Evolutionary conservation across 305 asterid species (phyloP), one percentile per base, ranked within the genome.

Genomic region (Rubia tinctorum): DNA sequence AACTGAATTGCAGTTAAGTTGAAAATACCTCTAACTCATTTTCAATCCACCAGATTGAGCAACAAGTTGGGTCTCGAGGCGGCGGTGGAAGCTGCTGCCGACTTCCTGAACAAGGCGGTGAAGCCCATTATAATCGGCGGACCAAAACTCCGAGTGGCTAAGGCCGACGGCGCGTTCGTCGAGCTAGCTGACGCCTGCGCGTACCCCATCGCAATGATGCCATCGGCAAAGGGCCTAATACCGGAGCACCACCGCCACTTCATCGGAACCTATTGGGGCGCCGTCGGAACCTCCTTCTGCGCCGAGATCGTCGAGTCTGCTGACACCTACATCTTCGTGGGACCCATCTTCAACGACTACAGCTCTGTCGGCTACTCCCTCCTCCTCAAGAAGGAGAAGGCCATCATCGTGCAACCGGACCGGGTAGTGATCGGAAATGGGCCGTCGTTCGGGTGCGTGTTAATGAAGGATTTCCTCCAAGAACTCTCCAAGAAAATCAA

Each of bases 51-150:
- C 17, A 18, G 69, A 40, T n/a, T 66, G 47, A 63, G 90, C 84
- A 89, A 86, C 61, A 73, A 71, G 45, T 25, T 71, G 72, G 89
- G 89, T 15, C 71, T 87, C 8, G 78, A 81, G 70, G 91, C 88
- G 39, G 94, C 91, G 17, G 94, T 83, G 43, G 90, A 89, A 12
- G 90, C 95, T 14, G 82, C 92, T 53, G 80, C 75, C 1, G 85
- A 77, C 20, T 89, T 89, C 83, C 68, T 89, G 58, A 80, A 82
- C 87, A 89, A 85, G 78, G 92, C 90, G 0, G 89, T 89, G 79
- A 89, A 89, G 25, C 92, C 92, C 2, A 89, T 87, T 30, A 72
- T 89, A 78, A 80, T 89, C 55, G 95, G 89, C 77, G 95, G 95
- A 7, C 90, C 92, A 8, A 89, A 87, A 63, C 47, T 89, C 40